Evolutionary conservation across 2,329 filamentous ascomycete species (phyloP).

Genomic region (Rhinocladiella mackenziei): DNA sequence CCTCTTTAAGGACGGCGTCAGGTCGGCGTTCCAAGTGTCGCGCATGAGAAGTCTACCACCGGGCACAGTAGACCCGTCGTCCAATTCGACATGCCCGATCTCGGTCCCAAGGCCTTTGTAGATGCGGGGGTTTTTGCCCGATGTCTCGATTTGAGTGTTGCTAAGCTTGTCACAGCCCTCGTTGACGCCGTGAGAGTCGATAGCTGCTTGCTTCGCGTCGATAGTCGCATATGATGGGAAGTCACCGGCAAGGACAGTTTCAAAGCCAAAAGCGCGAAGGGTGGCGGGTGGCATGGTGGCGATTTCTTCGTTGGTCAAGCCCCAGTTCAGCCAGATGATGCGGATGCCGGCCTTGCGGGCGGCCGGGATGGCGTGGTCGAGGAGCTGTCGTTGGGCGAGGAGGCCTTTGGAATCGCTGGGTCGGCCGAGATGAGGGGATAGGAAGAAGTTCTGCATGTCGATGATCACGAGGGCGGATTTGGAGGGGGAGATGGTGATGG

Average conservation of each 20-base stretch:
- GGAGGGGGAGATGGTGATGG: constrained; percentile 40
- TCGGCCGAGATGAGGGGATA: constrained; percentile 42
- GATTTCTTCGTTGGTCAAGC: constrained; percentile 52
- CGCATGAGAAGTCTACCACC: constrained; percentile 46
- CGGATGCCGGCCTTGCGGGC: constrained; percentile 50
- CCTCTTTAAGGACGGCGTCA: constrained; percentile 47
- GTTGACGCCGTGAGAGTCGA: constrained; percentile 30
- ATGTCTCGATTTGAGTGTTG: constrained; percentile 18
- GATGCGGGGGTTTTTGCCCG: constrained; percentile 30
- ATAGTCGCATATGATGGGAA: constrained; percentile 18
- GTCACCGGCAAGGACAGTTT: constrained; percentile 32
- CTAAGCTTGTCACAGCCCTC: constrained; percentile 23
- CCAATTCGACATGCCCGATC: constrained; percentile 40
- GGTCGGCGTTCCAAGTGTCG: constrained; percentile 54
- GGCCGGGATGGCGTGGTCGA: constrained; percentile 45
- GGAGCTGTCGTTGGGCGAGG: constrained; percentile 40
- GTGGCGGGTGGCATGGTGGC: constrained; percentile 49
- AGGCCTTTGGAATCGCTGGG: constrained; percentile 43
- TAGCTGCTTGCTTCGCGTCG: constrained; percentile 22
- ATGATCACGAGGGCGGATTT: constrained; percentile 49
- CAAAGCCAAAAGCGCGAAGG: constrained; percentile 47
- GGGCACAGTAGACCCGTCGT: constrained; percentile 22
- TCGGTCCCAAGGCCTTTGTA: constrained; percentile 47
- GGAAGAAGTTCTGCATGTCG: constrained; percentile 54
- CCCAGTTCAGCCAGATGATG: constrained; percentile 57